phyloP scores from a whole-genome alignment of 352 stramenopile genomes.

The Pythium dissimile region DNA sequence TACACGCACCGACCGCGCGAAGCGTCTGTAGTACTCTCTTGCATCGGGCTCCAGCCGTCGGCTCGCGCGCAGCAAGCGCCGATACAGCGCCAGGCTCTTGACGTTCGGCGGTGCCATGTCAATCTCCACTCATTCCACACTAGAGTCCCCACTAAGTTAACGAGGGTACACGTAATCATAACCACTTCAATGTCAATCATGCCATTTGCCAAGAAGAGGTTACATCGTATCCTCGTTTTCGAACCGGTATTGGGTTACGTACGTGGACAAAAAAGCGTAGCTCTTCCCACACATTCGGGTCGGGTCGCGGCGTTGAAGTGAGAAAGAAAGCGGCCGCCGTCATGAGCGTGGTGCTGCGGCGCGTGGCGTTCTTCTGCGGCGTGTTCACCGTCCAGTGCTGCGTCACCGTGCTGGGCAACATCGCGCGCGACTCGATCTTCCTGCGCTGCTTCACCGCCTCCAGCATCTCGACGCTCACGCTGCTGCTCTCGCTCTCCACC shows the following conservation, averaged over 20 bases:
- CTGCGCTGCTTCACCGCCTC: slow-evolving; percentile 65
- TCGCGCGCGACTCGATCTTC: slow-evolving; percentile 83
- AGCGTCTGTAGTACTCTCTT: slow-evolving; percentile 42
- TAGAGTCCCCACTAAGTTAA: no score
- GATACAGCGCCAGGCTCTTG: slow-evolving; percentile 36
- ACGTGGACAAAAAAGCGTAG: neutral
- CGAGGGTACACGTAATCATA: no score
- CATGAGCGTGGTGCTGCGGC: slow-evolving; percentile 31
- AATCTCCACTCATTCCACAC: neutral
- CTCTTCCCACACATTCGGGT: neutral
- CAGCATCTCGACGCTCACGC: slow-evolving; percentile 66
- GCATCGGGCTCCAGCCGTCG: slow-evolving; percentile 35
- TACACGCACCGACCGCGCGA: slow-evolving; percentile 37
- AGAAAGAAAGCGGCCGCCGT: neutral
- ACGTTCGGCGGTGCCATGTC: slow-evolving; percentile 10
- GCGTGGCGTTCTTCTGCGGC: slow-evolving; percentile 79
- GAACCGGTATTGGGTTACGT: neutral
- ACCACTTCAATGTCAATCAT: no score
- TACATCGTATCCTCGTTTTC: slow-evolving; percentile 4
- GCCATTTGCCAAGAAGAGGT: neutral
- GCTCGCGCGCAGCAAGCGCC: slow-evolving; percentile 41
- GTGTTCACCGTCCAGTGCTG: slow-evolving; percentile 83
- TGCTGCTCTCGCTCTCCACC: slow-evolving; percentile 68
- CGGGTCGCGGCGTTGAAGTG: slow-evolving; percentile 13
- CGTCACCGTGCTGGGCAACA: slow-evolving; percentile 63